These are phyloP conservation scores for Hirschioporus abietinus DNA, from an alignment of 768 basidiomycete genomes.

Conservation along the genomic window DNA sequence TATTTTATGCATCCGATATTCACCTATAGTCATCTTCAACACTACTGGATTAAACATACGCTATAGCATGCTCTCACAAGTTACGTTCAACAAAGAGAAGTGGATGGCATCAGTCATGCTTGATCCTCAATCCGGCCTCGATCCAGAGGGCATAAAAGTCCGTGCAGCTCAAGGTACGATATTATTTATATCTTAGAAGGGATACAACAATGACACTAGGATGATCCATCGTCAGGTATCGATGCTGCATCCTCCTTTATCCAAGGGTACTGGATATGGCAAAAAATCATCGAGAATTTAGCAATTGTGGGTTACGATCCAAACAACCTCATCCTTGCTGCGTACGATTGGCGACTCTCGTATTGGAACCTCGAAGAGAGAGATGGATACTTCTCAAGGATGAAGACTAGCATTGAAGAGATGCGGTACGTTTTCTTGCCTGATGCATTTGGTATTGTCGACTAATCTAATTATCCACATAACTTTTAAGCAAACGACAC, in stretches of 20 bases:
- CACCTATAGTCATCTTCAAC: constrained; percentile 12
- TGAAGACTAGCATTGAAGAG: constrained; percentile 78
- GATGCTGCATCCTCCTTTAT: constrained; percentile 85
- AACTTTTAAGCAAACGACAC: constrained; percentile 48
- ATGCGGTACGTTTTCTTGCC: constrained; percentile 46
- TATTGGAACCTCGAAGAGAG: constrained; percentile 89
- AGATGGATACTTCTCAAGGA: constrained; percentile 81
- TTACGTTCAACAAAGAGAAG: constrained; percentile 75
- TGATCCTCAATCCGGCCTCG: constrained; percentile 87
- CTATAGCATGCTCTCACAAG: constrained; percentile 79
- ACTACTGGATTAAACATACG: constrained; percentile 9
- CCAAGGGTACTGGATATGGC: constrained; percentile 95
- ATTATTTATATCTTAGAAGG: constrained; percentile 23
- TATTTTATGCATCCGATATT: background rate
- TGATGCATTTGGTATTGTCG: background rate
- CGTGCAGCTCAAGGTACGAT: constrained; percentile 72
- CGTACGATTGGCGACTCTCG: constrained; percentile 89
- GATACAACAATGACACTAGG: constrained; percentile 19
- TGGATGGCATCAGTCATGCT: constrained; percentile 92
- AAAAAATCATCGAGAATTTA: constrained; percentile 91
- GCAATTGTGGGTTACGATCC: constrained; percentile 92
- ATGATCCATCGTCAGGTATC: constrained; percentile 53
- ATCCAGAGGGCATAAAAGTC: constrained; percentile 80
- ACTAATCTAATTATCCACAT: constrained; percentile 2
- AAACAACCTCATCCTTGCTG: constrained; percentile 76